Evolutionary conservation across 2,329 filamentous ascomycete genomes (phyloP).

Genomic region (Lachnellula willkommii): DNA sequence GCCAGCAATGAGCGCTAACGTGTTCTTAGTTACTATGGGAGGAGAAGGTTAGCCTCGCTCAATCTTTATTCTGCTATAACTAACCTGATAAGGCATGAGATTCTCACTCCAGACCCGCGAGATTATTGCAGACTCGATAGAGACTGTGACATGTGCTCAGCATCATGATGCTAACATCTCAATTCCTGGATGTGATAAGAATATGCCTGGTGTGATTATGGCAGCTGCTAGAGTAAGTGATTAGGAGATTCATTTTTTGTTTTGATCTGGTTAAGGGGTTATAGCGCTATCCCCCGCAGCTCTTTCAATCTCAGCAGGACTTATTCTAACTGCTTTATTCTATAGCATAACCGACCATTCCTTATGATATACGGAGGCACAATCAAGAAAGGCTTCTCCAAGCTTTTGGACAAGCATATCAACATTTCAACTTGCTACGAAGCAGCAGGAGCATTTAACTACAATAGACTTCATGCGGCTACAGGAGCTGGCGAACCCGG

Average conservation of each 20-base stretch:
- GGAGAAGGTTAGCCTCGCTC: slow-evolving; percentile 60
- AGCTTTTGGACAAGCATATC: slow-evolving; percentile 69
- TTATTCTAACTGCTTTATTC: slow-evolving; percentile 50
- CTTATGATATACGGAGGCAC: slow-evolving; percentile 95
- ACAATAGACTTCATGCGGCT: slow-evolving; percentile 69
- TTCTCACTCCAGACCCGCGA: slow-evolving; percentile 88
- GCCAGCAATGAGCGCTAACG: not conserved
- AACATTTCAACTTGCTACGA: slow-evolving; percentile 90
- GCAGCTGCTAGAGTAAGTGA: slow-evolving; percentile 4
- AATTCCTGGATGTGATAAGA: slow-evolving; percentile 94
- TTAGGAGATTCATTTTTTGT: not conserved
- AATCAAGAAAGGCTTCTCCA: slow-evolving; percentile 80
- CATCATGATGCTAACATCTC: slow-evolving; percentile 90
- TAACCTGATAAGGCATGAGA: slow-evolving; percentile 69
- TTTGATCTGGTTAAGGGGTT: not conserved
- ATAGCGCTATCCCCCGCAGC: too few relatives aligned
- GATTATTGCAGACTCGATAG: slow-evolving; percentile 89
- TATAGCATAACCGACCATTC: slow-evolving; percentile 74
- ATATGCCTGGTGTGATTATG: slow-evolving; percentile 77
- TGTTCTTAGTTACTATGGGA: slow-evolving; percentile 76
- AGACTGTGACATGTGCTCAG: slow-evolving; percentile 50
- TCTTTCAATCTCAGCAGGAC: not conserved
- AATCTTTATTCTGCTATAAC: slow-evolving; percentile 1
- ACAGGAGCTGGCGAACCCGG: slow-evolving; percentile 55
- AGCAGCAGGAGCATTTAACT: slow-evolving; percentile 75